These are phyloP conservation scores for Gentiana macrophylla DNA, from an alignment of 257 asterid genomes.

Conservation along the genomic window DNA sequence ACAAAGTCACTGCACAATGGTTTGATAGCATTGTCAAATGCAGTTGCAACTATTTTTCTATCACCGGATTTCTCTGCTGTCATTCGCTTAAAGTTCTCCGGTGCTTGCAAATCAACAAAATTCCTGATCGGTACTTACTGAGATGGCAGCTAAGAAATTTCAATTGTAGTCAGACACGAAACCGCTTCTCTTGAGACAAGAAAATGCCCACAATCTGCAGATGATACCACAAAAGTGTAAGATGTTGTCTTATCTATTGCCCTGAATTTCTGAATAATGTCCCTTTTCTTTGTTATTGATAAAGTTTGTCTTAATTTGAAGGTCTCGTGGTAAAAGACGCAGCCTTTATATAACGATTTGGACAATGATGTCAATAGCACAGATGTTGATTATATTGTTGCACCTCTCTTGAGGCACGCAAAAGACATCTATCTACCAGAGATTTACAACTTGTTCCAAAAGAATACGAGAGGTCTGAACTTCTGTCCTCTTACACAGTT, in stretches of 20 bases:
- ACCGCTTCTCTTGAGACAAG: not conserved
- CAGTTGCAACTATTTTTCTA: slow-evolving; percentile 8
- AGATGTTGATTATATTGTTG: slow-evolving; percentile 3
- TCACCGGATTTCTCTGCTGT: slow-evolving; percentile 12
- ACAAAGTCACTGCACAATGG: slow-evolving; percentile 1
- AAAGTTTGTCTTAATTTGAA: not conserved
- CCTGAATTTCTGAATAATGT: too few species aligned
- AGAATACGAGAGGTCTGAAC: slow-evolving; percentile 14
- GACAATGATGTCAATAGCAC: not conserved
- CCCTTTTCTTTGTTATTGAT: too few species aligned
- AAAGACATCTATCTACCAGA: slow-evolving; percentile 2
- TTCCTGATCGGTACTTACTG: slow-evolving; percentile 13
- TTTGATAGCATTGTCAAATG: slow-evolving; percentile 1
- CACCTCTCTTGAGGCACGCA: slow-evolving; percentile 13
- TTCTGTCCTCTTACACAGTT: not conserved
- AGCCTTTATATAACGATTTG: not conserved
- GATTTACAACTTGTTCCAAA: slow-evolving; percentile 2
- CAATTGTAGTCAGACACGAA: not conserved
- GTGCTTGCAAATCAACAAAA: slow-evolving; percentile 3
- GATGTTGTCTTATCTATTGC: not conserved
- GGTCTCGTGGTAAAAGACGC: not conserved
- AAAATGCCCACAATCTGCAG: not conserved
- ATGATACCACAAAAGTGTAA: slow-evolving; percentile 12
- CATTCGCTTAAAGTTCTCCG: slow-evolving; percentile 8
- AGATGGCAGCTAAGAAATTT: slow-evolving; percentile 12